Evolutionary conservation across 768 basidiomycete genomes (phyloP).

Genomic region (Psilocybe cubensis): DNA sequence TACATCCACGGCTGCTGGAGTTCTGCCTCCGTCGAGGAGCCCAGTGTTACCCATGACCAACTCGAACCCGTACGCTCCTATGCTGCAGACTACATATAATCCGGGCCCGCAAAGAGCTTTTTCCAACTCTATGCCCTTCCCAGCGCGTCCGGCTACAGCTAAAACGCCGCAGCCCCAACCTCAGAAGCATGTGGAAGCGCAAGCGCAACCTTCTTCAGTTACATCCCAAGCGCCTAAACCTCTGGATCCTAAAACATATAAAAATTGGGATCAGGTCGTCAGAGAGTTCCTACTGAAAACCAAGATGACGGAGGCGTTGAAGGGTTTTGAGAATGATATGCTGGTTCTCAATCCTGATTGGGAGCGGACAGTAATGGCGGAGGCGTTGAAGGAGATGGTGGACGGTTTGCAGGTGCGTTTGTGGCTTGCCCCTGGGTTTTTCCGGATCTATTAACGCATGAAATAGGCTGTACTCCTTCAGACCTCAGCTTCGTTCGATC

Average conservation of each 20-base stretch:
- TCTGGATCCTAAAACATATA: constrained; percentile 40
- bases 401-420: constrained; percentile 53
- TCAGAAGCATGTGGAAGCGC: no score
- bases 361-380: constrained; percentile 61
- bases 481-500: no score
- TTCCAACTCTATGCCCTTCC: no score
- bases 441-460: no score
- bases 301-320: constrained; percentile 59
- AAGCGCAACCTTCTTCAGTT: no score
- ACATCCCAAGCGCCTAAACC: no score
- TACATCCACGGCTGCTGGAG: no score
- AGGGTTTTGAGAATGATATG: constrained; percentile 73
- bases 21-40: no score
- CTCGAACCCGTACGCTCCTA: constrained; percentile 11
- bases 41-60: background rate
- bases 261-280: constrained; percentile 66
- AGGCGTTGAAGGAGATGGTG: constrained; percentile 55
- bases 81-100: no score
- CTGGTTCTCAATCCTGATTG: constrained; percentile 68
- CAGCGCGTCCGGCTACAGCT: no score
- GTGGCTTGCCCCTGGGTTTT: background rate
- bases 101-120: no score
- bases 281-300: constrained; percentile 55
- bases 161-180: no score
- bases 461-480: constrained; percentile 18